These are phyloP conservation scores for Agrocybe praecox DNA, from an alignment of 768 basidiomycete species.

Conservation along the genomic window DNA sequence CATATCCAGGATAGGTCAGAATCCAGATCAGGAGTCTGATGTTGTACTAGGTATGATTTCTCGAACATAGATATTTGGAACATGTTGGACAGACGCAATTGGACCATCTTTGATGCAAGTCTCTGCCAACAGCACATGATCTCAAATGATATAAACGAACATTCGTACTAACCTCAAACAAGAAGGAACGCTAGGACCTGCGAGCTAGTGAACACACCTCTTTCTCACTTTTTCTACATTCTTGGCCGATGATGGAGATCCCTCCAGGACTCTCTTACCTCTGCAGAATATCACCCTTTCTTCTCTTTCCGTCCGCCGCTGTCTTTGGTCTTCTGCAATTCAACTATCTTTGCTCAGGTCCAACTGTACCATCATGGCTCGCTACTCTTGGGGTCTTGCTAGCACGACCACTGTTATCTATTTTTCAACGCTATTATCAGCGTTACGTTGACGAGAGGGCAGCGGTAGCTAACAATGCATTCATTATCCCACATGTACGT, in stretches of 20 bases:
- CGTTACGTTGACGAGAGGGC: conserved; percentile 9
- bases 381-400: conserved; percentile 3
- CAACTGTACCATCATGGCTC: conserved; percentile 7
- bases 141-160: no score
- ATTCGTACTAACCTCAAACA: no score
- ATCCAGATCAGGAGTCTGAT: no score
- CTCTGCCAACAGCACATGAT: no score
- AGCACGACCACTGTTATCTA: conserved; percentile 9
- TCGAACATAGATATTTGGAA: no score
- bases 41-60: no score
- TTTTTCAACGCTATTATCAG: conserved; percentile 15
- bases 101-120: no score
- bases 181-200: background rate
- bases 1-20: no score
- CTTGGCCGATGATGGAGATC: background rate
- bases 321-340: conserved; percentile 1
- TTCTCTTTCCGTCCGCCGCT: conserved; percentile 6
- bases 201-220: background rate
- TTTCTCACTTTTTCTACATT: background rate
- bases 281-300: conserved; percentile 10
- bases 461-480: conserved; percentile 10
- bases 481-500: conserved; percentile 11
- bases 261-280: conserved; percentile 14
- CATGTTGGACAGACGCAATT: no score
- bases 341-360: background rate